A percentile compares a stretch with the other conserved stretches of the same genome.
Conservation (phyloP, 805 yeast species). For the Tetrapisispora nanseiensis region DNA sequence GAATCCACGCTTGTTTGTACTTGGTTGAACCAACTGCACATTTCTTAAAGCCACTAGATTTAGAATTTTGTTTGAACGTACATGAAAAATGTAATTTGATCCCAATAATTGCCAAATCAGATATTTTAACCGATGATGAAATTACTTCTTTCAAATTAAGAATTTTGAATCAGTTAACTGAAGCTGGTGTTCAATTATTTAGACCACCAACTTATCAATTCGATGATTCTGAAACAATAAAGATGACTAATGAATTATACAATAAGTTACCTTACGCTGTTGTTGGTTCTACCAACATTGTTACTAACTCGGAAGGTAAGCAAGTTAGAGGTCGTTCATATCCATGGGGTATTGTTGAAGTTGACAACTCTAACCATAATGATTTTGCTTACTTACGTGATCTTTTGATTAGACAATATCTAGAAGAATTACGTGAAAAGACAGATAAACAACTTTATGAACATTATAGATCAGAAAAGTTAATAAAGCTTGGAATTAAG, state of each 20-base stretch:
- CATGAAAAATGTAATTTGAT: slow-evolving; percentile 88
- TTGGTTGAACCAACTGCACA: slow-evolving; percentile 98
- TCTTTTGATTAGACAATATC: slow-evolving; percentile 74
- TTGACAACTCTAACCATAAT: slow-evolving; percentile 87
- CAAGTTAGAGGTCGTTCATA: slow-evolving; percentile 82
- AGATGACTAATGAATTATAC: slow-evolving; percentile 56
- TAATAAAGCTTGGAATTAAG: slow-evolving; percentile 70
- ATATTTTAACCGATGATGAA: slow-evolving; percentile 84
- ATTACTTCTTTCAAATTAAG: slow-evolving; percentile 63
- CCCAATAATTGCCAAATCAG: slow-evolving; percentile 92
- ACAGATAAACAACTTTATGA: slow-evolving; percentile 75
- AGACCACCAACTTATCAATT: slow-evolving; percentile 67
- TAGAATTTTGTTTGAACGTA: slow-evolving; percentile 75
- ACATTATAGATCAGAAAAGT: slow-evolving; percentile 77
- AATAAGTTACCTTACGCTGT: slow-evolving; percentile 83
- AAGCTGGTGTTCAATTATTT: slow-evolving; percentile 67
- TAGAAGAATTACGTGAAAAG: slow-evolving; percentile 87
- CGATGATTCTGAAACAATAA: slow-evolving; percentile 76
- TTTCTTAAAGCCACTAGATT: slow-evolving; percentile 77
- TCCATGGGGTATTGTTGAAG: slow-evolving; percentile 96
- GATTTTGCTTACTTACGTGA: slow-evolving; percentile 87
- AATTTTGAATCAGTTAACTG: slow-evolving; percentile 64
- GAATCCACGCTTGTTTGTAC: slow-evolving; percentile 88
- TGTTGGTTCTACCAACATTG: slow-evolving; percentile 75
- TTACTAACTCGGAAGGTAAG: slow-evolving; percentile 79